A percentile compares a stretch with the other conserved stretches of the same genome.
These are phyloP conservation scores for Paecilomyces niveus DNA, from an alignment of 2,329 filamentous ascomycete species.

Conservation along the genomic window DNA sequence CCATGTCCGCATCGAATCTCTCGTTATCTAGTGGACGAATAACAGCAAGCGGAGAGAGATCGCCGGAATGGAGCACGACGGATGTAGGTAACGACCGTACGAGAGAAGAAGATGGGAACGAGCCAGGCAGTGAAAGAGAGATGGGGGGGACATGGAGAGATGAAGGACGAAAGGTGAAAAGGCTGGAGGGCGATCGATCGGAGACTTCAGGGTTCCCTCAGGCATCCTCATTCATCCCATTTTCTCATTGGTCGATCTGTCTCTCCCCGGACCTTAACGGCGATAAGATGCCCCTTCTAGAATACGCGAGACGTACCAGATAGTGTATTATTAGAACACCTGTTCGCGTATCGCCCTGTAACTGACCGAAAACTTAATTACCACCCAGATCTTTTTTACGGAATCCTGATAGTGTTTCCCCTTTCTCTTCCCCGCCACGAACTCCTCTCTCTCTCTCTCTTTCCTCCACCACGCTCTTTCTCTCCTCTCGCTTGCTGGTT, in stretches of 20 bases:
- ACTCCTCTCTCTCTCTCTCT: neutral
- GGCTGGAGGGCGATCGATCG: constrained; percentile 4
- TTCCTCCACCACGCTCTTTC: neutral
- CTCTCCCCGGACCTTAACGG: neutral
- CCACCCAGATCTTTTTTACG: neutral
- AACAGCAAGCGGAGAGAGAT: neutral
- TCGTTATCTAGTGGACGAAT: neutral
- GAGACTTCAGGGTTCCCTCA: constrained; percentile 13
- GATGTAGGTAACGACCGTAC: neutral
- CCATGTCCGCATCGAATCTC: neutral
- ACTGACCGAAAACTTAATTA: neutral
- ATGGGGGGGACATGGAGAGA: neutral
- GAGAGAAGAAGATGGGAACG: neutral
- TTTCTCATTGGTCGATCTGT: constrained; percentile 13
- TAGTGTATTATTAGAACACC: neutral
- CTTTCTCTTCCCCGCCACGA: neutral
- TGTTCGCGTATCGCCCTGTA: neutral
- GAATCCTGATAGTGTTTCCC: neutral
- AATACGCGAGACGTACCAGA: neutral
- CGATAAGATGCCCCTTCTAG: constrained; percentile 2
- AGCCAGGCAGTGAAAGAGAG: neutral
- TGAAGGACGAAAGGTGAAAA: constrained; percentile 5
- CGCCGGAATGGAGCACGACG: neutral
- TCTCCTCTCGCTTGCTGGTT: neutral
- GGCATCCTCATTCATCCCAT: constrained; percentile 20